These are phyloP conservation scores for Trypanosoma grayi DNA, from an alignment of 208 protist species.

Conservation along the genomic window DNA sequence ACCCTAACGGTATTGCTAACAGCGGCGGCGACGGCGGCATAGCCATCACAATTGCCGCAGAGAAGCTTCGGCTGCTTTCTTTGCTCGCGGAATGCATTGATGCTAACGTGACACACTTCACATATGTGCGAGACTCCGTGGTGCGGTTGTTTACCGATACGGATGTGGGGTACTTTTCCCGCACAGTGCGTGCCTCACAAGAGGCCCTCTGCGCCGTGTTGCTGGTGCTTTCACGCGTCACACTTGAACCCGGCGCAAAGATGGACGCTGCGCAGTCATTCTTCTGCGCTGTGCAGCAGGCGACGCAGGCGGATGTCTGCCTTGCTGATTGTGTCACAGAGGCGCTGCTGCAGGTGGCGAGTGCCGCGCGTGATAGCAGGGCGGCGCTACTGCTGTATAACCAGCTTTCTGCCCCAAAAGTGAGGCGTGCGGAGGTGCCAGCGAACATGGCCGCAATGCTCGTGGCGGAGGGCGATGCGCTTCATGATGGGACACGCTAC, in stretches of 20 bases:
- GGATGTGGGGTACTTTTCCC: conserved; percentile 32
- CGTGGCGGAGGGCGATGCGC: conserved; percentile 24
- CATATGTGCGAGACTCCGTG: conserved; percentile 31
- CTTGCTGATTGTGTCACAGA: background rate
- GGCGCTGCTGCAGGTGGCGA: conserved; percentile 20
- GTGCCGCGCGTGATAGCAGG: conserved; percentile 11
- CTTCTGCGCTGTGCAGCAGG: conserved; percentile 18
- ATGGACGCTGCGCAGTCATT: conserved; percentile 20
- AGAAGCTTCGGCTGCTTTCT: conserved; percentile 24
- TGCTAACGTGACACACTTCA: conserved; percentile 39
- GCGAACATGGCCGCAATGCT: conserved; percentile 37
- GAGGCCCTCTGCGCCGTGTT: conserved; percentile 33
- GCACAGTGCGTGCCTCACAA: background rate
- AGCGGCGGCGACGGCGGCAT: background rate
- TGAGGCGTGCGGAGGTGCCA: conserved; percentile 24
- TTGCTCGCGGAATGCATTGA: conserved; percentile 35
- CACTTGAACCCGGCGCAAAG: conserved; percentile 23
- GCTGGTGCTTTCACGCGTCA: conserved; percentile 28
- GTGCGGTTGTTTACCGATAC: conserved; percentile 31
- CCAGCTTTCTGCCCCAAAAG: conserved; percentile 34
- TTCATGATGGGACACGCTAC: conserved; percentile 29
- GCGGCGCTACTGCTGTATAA: conserved; percentile 56
- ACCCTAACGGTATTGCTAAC: background rate
- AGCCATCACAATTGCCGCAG: background rate
- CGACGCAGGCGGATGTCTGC: conserved; percentile 30